Evolutionary conservation across 306 rosid species (phyloP).

Genomic region (Mucuna pruriens): DNA sequence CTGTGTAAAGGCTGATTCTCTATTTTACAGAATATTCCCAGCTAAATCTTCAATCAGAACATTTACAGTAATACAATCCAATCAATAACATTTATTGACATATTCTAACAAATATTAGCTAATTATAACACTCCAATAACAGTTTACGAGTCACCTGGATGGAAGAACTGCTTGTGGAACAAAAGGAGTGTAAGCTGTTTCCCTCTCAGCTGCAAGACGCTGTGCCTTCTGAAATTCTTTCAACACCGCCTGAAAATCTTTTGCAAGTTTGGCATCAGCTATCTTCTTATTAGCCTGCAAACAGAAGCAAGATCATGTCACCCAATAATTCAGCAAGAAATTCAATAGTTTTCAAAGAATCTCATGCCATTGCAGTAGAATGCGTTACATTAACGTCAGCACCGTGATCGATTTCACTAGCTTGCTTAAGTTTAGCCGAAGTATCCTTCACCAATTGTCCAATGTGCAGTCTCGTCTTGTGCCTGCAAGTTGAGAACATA

Average conservation of each 20-base stretch:
- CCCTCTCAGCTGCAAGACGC: conserved; percentile 97
- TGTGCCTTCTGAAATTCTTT: conserved; percentile 98
- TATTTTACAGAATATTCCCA: not conserved
- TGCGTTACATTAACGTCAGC: conserved; percentile 65
- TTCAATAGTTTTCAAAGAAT: not conserved
- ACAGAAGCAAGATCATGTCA: conserved; percentile 16
- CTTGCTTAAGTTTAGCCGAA: conserved; percentile 89
- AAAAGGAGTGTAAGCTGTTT: conserved; percentile 88
- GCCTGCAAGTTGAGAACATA: conserved; percentile 55
- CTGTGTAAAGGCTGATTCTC: not conserved
- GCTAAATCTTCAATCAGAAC: not conserved
- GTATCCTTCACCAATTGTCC: conserved; percentile 97
- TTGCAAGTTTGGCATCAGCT: conserved; percentile 96
- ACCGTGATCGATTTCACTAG: conserved; percentile 88
- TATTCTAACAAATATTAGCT: not conserved
- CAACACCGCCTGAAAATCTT: conserved; percentile 93
- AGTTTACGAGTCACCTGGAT: conserved; percentile 57
- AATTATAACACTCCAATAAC: not conserved
- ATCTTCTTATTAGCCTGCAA: conserved; percentile 88
- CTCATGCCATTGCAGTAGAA: not conserved
- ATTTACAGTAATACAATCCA: not conserved
- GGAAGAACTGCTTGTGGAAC: conserved; percentile 78
- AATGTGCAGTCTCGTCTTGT: conserved; percentile 87
- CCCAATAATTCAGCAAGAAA: not conserved
- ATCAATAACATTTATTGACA: not conserved